Conservation (phyloP, 495 filamentous ascomycete genomes). For the Aspergillus conjunctus region DNA sequence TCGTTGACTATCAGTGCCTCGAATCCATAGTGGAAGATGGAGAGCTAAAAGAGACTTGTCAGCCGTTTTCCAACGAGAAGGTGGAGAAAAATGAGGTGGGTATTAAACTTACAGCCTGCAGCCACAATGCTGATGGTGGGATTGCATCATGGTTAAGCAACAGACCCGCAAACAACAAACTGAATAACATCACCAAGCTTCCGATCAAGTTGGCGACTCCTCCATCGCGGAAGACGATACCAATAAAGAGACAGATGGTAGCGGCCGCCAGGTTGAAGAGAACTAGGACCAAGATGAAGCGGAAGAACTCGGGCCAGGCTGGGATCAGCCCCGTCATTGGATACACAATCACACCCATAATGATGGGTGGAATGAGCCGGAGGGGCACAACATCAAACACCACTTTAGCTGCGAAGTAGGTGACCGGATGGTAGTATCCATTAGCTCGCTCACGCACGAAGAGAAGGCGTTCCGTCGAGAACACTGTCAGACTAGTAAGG, state of each 20-base stretch:
- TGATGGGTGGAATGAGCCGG: conserved; percentile 89
- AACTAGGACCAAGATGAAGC: conserved; percentile 87
- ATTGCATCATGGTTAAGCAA: conserved; percentile 94
- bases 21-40: conserved; percentile 98
- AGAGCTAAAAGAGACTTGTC: conserved; percentile 56
- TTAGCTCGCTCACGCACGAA: conserved; percentile 96
- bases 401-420: conserved; percentile 95
- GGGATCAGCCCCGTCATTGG: conserved; percentile 96
- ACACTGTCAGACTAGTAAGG: conserved; percentile 88
- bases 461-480: conserved; percentile 85
- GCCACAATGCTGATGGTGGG: conserved; percentile 77
- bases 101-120: conserved; percentile 69
- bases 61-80: conserved; percentile 11
- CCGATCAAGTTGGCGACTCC: conserved; percentile 96
- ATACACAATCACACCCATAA: conserved; percentile 96
- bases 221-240: conserved; percentile 87
- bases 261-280: conserved; percentile 96
- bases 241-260: conserved; percentile 92
- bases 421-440: conserved; percentile 94
- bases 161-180: conserved; percentile 88
- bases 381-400: conserved; percentile 94
- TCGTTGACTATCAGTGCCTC: conserved; percentile 98
- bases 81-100: background rate
- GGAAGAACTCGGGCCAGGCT: conserved; percentile 80
- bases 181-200: conserved; percentile 97